A percentile compares a stretch with the other conserved stretches of the same genome.
These are phyloP conservation scores for Aureobasidium vineae DNA, from an alignment of 2,329 filamentous ascomycete species.

Conservation along the genomic window DNA sequence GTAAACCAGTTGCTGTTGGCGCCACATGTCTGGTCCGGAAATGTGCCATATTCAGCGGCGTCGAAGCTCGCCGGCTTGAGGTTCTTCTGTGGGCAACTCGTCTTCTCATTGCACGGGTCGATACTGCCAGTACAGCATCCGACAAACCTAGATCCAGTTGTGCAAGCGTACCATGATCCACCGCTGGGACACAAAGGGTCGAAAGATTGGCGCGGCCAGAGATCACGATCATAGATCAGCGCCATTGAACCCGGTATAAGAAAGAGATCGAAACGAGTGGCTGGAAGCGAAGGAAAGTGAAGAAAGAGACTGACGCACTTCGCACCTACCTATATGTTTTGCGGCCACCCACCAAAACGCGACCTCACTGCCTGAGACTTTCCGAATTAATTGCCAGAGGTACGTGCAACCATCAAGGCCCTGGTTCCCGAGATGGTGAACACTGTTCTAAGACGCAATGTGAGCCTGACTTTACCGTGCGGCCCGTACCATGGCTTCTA, in stretches of 20 bases:
- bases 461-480: slow-evolving; percentile 18
- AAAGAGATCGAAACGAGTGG: neutral
- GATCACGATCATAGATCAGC: slow-evolving; percentile 7
- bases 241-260: slow-evolving; percentile 9
- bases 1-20: slow-evolving; percentile 20
- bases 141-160: slow-evolving; percentile 21
- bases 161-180: slow-evolving; percentile 19
- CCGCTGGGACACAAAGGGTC: slow-evolving; percentile 20
- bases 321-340: slow-evolving; percentile 18
- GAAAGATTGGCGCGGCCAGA: slow-evolving; percentile 17
- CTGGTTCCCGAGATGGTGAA: slow-evolving; percentile 7
- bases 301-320: neutral
- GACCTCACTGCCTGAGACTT: slow-evolving; percentile 16
- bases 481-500: slow-evolving; percentile 24
- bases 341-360: slow-evolving; percentile 16
- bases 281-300: neutral
- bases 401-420: slow-evolving; percentile 22
- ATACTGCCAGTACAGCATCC: slow-evolving; percentile 19
- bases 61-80: slow-evolving; percentile 24
- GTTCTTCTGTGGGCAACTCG: slow-evolving; percentile 13
- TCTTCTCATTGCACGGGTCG: slow-evolving; percentile 21
- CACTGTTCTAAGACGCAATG: slow-evolving; percentile 4
- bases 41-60: slow-evolving; percentile 13
- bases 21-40: slow-evolving; percentile 18
- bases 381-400: slow-evolving; percentile 19